A percentile compares a stretch with the other conserved stretches of the same genome.
These are phyloP conservation scores for Phyllosticta citrichinensis DNA, from an alignment of 2,329 filamentous ascomycete genomes.

Conservation along the genomic window DNA sequence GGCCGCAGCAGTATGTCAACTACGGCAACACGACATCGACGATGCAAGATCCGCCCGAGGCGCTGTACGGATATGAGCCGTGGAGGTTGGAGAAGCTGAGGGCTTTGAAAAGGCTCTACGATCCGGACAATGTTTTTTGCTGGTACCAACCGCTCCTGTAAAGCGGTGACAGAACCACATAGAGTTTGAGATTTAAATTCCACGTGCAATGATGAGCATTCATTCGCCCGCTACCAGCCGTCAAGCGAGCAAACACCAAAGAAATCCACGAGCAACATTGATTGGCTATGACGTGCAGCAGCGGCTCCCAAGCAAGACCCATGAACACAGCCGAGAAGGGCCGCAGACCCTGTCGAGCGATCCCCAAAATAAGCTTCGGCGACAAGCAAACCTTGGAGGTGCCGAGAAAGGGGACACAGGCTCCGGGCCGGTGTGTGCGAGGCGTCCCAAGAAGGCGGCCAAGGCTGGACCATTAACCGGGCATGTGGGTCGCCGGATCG, in stretches of 20 bases:
- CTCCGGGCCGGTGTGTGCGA: neutral
- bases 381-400: neutral
- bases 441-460: too few species aligned
- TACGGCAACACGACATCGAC: conserved; percentile 18
- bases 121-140: conserved; percentile 21
- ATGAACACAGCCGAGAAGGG: neutral
- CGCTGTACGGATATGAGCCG: conserved; percentile 23
- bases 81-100: conserved; percentile 23
- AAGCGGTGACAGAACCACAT: neutral
- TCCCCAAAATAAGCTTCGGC: neutral
- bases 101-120: conserved; percentile 24
- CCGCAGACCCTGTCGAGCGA: neutral
- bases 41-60: conserved; percentile 20
- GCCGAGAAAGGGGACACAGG: neutral
- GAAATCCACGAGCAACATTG: neutral
- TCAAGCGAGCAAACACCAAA: neutral
- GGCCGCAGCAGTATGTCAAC: conserved; percentile 24
- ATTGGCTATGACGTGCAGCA: neutral
- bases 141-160: conserved; percentile 21
- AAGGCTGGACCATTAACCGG: neutral
- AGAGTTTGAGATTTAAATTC: neutral
- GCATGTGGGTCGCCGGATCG: neutral
- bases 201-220: neutral
- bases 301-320: neutral
- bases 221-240: neutral